Conservation (phyloP, 2,329 filamentous ascomycete species). For the Dothiorella sarmentorum region DNA sequence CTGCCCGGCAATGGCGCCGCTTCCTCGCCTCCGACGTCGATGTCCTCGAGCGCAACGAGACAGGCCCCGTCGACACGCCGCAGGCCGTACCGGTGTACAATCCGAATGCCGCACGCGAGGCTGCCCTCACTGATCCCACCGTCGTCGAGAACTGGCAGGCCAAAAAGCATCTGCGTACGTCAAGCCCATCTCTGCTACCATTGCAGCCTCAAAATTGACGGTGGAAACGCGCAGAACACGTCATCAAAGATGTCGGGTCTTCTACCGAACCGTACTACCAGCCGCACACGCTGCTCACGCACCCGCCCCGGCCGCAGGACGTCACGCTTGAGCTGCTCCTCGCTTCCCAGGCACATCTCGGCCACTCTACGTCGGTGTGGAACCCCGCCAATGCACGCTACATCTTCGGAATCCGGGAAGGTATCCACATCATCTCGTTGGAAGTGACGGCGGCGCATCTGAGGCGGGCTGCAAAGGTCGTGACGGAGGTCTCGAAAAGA, state of each 20-base stretch:
- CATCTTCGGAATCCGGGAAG: slow-evolving; percentile 85
- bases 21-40: slow-evolving; percentile 34
- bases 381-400: slow-evolving; percentile 92
- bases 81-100: slow-evolving; percentile 24
- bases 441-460: slow-evolving; percentile 86
- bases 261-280: slow-evolving; percentile 54
- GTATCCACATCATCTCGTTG: slow-evolving; percentile 88
- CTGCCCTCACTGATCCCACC: slow-evolving; percentile 21
- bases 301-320: slow-evolving; percentile 74
- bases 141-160: slow-evolving; percentile 42
- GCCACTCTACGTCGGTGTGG: slow-evolving; percentile 80
- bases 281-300: slow-evolving; percentile 62
- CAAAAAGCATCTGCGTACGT: slow-evolving; percentile 40
- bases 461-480: slow-evolving; percentile 87
- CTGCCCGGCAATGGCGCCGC: slow-evolving; percentile 25
- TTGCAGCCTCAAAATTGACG: background rate
- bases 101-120: slow-evolving; percentile 23
- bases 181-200: background rate
- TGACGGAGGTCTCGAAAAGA: slow-evolving; percentile 77
- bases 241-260: slow-evolving; percentile 38
- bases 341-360: slow-evolving; percentile 55
- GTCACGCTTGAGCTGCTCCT: slow-evolving; percentile 84
- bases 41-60: slow-evolving; percentile 31
- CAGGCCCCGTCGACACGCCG: slow-evolving; percentile 29
- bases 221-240: slow-evolving; percentile 27